Base-by-base conservation (phyloP, 768 basidiomycete species). In the Tulasnella calospora region DNA sequence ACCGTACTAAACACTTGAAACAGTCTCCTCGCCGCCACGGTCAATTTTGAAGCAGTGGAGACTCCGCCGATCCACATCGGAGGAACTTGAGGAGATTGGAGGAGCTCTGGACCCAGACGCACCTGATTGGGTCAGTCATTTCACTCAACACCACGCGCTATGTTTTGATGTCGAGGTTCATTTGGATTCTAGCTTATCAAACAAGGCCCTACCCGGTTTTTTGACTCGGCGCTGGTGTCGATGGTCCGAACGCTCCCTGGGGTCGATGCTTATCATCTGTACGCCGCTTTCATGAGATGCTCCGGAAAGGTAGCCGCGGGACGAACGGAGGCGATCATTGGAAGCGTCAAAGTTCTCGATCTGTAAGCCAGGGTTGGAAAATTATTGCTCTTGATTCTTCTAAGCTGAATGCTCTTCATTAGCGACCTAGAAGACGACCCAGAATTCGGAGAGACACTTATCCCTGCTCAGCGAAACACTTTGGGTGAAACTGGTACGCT, bases 351-450 rank as follows among this genome's bases (percentile, higher is more conserved):
- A 38, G 75, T 76, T 15, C 47, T 76, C n/a, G n/a, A 61, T 30
- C 38, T 57, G 75, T 76, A 30, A 38, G 75, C 61, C 30, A 19
- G n/a, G 1, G 13, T 17, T 38, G 3, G 57, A 61, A 44, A 6
- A 23, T 46, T 57, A 23, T 47, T 74, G 8, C 4, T 17, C 5
- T 47, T 19, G 35, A 38, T 55, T 41, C 27, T 51, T n/a, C 44
- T 3, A 55, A 74, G 2, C 73, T 61, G 30, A 55, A 51, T 30
- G 41, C 17, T n/a, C 23, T 46, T 35, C 44, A 13, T 35, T 30
- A 76, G 75, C n/a, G 57, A 76, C 38, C 40, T 76, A 15, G 51
- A 55, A 36, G 75, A 76, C 57, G 75, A 76, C 57, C 8, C 10
- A 10, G 57, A 21, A 8, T 76, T 51, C 27, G 35, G 27, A 3